Percentiles rank a stretch among this genome's conserved stretches.
Evolutionary conservation across 148 eudicot genomes (phyloP).

Genomic region (Chenopodium album): DNA sequence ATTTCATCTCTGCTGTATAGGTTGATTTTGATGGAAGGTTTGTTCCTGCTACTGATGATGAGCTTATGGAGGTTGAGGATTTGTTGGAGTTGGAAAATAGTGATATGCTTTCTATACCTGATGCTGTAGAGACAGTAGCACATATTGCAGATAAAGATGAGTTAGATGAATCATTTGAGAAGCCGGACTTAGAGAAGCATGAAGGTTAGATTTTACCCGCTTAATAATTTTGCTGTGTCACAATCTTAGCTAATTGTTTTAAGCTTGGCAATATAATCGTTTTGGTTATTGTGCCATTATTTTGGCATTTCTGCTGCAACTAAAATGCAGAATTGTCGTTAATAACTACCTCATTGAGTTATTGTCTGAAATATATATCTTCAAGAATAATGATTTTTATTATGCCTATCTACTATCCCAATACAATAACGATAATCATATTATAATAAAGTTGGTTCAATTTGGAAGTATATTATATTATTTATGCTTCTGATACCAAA

Average conservation of each 20-base stretch:
- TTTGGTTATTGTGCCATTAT: not conserved
- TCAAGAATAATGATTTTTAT: not conserved
- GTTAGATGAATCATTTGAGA: slow-evolving; percentile 20
- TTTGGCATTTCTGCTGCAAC: not conserved
- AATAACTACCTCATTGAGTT: not conserved
- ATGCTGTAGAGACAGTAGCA: slow-evolving; percentile 34
- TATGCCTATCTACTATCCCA: not conserved
- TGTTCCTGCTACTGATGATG: slow-evolving; percentile 86
- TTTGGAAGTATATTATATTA: not conserved
- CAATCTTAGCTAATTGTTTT: not conserved
- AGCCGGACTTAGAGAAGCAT: slow-evolving; percentile 22
- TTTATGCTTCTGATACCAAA: slow-evolving; percentile 2
- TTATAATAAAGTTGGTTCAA: not conserved
- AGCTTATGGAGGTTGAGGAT: slow-evolving; percentile 80
- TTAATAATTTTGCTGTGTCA: not conserved
- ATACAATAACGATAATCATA: not conserved
- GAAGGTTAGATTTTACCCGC: slow-evolving; percentile 31
- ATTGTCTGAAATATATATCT: not conserved
- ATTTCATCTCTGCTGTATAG: slow-evolving; percentile 31
- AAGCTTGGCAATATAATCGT: not conserved
- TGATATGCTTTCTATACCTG: slow-evolving; percentile 35
- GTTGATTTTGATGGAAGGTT: slow-evolving; percentile 76
- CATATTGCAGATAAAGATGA: slow-evolving; percentile 27
- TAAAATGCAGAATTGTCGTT: not conserved
- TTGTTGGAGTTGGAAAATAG: slow-evolving; percentile 56